Percentiles rank a stretch among this genome's conserved stretches.
These are phyloP conservation scores for Picea sitchensis DNA, from an alignment of 75 land plant genomes.

Conservation along the genomic window DNA sequence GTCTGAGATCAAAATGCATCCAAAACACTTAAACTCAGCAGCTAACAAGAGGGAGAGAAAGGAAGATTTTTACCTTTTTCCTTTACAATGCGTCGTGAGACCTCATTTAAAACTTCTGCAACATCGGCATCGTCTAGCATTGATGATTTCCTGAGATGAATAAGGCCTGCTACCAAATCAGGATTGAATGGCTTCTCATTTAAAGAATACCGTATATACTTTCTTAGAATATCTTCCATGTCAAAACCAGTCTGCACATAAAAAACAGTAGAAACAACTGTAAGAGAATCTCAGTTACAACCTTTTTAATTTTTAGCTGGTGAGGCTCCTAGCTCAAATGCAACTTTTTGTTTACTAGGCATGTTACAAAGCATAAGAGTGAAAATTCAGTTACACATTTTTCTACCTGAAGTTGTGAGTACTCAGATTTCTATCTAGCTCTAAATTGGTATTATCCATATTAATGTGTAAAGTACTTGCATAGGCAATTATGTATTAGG, in stretches of 20 bases:
- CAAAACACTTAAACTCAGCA: not conserved
- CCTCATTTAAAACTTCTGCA: constrained; percentile 79
- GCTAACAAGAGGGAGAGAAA: not conserved
- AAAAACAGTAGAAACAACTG: constrained; percentile 6
- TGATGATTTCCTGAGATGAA: constrained; percentile 75
- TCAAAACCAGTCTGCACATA: constrained; percentile 66
- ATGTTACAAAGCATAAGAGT: too few species aligned
- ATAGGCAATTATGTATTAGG: too few species aligned
- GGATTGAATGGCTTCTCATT: constrained; percentile 91
- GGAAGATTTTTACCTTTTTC: constrained; percentile 62
- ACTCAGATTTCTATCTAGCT: too few species aligned
- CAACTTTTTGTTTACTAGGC: too few species aligned
- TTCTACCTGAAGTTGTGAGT: too few species aligned
- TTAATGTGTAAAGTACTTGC: too few species aligned
- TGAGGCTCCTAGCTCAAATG: too few species aligned
- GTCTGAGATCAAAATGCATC: not conserved
- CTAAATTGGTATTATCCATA: too few species aligned
- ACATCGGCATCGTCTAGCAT: constrained; percentile 65
- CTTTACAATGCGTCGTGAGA: constrained; percentile 75
- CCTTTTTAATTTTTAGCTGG: too few species aligned
- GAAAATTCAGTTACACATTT: too few species aligned
- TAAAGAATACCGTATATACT: constrained; percentile 85
- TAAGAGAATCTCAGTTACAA: not conserved
- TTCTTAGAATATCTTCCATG: constrained; percentile 70
- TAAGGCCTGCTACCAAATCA: constrained; percentile 60